Base-by-base conservation (phyloP, 2,329 filamentous ascomycete species). In the Pestalotiopsis sp. region DNA sequence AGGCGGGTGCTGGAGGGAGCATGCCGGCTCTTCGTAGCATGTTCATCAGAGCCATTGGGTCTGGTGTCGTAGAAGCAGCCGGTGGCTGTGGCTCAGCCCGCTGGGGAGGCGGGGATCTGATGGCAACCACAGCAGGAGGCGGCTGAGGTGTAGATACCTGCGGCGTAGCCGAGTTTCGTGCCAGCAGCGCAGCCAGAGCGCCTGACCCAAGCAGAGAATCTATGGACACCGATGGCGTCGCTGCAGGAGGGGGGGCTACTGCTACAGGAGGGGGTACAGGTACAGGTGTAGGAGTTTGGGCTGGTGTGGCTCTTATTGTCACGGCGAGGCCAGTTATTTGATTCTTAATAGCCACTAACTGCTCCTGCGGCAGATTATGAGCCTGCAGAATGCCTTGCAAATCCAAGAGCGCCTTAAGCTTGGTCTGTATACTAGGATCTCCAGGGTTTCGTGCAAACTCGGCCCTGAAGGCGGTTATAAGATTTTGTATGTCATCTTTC, bases 321-420 rank as follows among this genome's bases (percentile, higher is more conserved):
- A 87, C 81, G 84, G 89, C 88, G 79, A 97, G 87, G 79, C 90
- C 89, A 79, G 91, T 89, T 80, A 98, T 90, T 86, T 96, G 93
- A 78, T 91, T 90, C 80, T 91, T 93, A 80, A 97, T 92, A 78
- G 92, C 88, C 80, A 92, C 89, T 77, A 97, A 86, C 82, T 97
- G 92, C 76, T 94, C 91, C 74, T 90, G 89, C 68, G 91, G 91
- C 78, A 97, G 85, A 76, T 91, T 90, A 79, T 94, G 92, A 73
- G 86, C 91, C 78, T 92, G 89, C 76, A 98, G 84, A 72, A 95
- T 88, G 73, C 86, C 89, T 82, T 97, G 93, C 71, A 98, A 87
- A 79, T 96, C 93, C 80, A 94, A 84, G 73, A 98, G 88, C 70
- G 94, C 94, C 81, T 93, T 92, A 76, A 97, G 84, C 81, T 92